Base-by-base conservation (phyloP, 73 alveolate species). In the Breviolum minutum region DNA sequence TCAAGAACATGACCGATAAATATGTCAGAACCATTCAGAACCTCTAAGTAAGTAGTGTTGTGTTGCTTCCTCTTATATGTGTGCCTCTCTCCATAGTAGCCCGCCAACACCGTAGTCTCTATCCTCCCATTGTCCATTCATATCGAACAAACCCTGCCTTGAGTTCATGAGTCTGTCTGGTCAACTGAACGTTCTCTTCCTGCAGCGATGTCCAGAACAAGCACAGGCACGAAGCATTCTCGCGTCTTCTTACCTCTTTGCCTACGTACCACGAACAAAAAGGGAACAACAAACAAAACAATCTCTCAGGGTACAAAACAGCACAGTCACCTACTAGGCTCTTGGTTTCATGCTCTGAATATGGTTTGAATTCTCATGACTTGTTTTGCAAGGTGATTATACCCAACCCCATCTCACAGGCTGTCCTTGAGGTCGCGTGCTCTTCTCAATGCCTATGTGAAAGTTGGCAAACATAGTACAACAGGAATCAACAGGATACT, bases 171-270 rank as follows among this genome's bases (percentile, higher is more conserved):
- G 95, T 88, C 70, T 64, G 95, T 60, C 81, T 88, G 54, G 95
- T 88, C 71, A 88, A 84, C 95, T 88, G 84, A 66, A 88, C 95
- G 68, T 88, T 88, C 70, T 88, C 95, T 88, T 88, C 95, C 95
- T 88, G 85, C 85, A 48, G 80, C 62, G 10, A 5, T 32, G 4
- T 69, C 3, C 3, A 0, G 54, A 40, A 40, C 54, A 40, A 40
- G 54, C 54, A 40, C 54, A 40, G 54, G 54, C 54, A 40, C 54
- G 3, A 40, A 40, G 54, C 54, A 40, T 3, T 40, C 54, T 40
- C 3, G 54, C 54, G 3, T 40, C 54, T 2, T 40, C 54, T 40
- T 40, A 40, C 54, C 54, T 40, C 54, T 40, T 40, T 40, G 54
- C 54, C 54, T 40, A 40, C 54, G 3, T 40, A 40, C 54, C 54